phyloP scores from a whole-genome alignment of 345 rosid species.

The Arabidopsis thaliana region TAIR10.1 NC_003071.7:16685501-16686000 shows the following conservation, averaged over 20 bases:
- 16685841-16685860: not conserved
- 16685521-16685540: not conserved
- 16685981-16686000: not conserved
- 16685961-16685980: constrained; percentile 23
- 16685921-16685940: constrained; percentile 92
- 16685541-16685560: not conserved
- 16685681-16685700: constrained; percentile 91
- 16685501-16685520: not conserved
- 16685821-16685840: not conserved
- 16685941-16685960: constrained; percentile 94
- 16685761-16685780: constrained; percentile 95
- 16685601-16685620: not conserved
- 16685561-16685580: constrained; percentile 10
- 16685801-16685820: not conserved
- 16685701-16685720: constrained; percentile 61
- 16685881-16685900: constrained; percentile 99
- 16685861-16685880: not conserved
- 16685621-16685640: constrained; percentile 52
- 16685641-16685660: constrained; percentile 89
- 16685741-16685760: constrained; percentile 99
- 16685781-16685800: constrained; percentile 35
- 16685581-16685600: not conserved
- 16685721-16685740: constrained; percentile 83
- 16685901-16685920: constrained; percentile 76
- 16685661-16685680: constrained; percentile 97